Evolutionary conservation across 129 eudicot genomes (phyloP).

Genomic region (Ambrosia trifida): DNA sequence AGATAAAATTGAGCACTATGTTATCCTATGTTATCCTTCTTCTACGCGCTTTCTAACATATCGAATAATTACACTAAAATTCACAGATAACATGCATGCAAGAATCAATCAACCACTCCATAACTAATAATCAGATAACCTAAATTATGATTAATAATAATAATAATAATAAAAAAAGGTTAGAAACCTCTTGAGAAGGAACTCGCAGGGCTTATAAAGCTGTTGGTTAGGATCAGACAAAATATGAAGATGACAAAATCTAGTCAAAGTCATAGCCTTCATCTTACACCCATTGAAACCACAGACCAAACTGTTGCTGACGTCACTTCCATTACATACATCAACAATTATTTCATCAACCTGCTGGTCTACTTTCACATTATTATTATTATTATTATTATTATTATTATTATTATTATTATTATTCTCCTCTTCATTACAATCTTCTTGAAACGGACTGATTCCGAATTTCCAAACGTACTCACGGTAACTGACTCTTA

Average conservation of each 20-base stretch:
- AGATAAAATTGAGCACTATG: neutral
- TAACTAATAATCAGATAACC: neutral
- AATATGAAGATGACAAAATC: conserved; percentile 48
- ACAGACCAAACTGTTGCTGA: conserved; percentile 26
- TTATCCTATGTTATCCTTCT: neutral
- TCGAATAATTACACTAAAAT: neutral
- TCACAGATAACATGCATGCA: neutral
- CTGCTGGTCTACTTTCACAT: conserved; percentile 2
- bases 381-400: neutral
- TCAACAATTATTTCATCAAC: conserved; percentile 18
- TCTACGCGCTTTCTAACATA: neutral
- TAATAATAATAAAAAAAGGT: neutral
- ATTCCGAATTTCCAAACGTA: conserved; percentile 56
- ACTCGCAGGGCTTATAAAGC: conserved; percentile 57
- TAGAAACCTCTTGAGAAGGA: conserved; percentile 38
- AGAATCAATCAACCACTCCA: neutral
- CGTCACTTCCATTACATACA: conserved; percentile 22
- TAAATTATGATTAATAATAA: neutral
- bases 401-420: too few relatives aligned
- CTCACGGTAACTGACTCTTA: conserved; percentile 40
- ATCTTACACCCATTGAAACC: conserved; percentile 36
- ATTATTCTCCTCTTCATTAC: conserved; percentile 19
- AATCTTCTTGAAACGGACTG: conserved; percentile 38
- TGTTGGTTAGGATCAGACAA: conserved; percentile 52
- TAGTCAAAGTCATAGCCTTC: conserved; percentile 61